Evolutionary conservation across 805 yeast species (phyloP).

Genomic region (Candida tallmaniae): DNA sequence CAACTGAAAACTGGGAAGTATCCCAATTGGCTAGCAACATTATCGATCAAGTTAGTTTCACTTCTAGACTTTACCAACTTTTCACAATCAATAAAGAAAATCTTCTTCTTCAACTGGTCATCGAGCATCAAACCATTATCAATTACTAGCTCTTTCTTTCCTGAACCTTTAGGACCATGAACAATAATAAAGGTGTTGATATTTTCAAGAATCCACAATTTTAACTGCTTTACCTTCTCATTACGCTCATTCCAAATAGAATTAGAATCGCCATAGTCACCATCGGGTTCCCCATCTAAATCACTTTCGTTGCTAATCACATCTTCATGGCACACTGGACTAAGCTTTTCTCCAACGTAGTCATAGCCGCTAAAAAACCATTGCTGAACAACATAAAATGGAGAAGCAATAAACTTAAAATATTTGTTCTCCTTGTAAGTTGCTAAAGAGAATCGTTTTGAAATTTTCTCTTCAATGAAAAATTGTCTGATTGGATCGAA

Average conservation of each 20-base stretch:
- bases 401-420: constrained; percentile 22
- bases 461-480: constrained; percentile 69
- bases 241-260: constrained; percentile 68
- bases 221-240: constrained; percentile 63
- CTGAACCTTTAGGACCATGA: constrained; percentile 94
- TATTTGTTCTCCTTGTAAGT: constrained; percentile 34
- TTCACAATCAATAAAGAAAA: constrained; percentile 77
- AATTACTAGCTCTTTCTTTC: constrained; percentile 75
- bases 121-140: constrained; percentile 60
- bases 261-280: constrained; percentile 16
- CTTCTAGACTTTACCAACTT: constrained; percentile 65
- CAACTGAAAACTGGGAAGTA: constrained; percentile 94
- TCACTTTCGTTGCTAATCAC: constrained; percentile 14
- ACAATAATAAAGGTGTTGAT: constrained; percentile 86
- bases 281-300: constrained; percentile 10
- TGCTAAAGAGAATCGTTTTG: constrained; percentile 52
- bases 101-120: constrained; percentile 36
- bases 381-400: constrained; percentile 20
- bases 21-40: constrained; percentile 74
- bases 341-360: constrained; percentile 27
- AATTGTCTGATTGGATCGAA: constrained; percentile 92
- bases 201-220: constrained; percentile 81
- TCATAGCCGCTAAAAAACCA: constrained; percentile 31
- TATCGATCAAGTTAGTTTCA: constrained; percentile 63
- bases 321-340: constrained; percentile 11